Evolutionary conservation across 345 rosid genomes (phyloP), one percentile per base, ranked within the genome.

Genomic region (Camelina neglecta): DNA sequence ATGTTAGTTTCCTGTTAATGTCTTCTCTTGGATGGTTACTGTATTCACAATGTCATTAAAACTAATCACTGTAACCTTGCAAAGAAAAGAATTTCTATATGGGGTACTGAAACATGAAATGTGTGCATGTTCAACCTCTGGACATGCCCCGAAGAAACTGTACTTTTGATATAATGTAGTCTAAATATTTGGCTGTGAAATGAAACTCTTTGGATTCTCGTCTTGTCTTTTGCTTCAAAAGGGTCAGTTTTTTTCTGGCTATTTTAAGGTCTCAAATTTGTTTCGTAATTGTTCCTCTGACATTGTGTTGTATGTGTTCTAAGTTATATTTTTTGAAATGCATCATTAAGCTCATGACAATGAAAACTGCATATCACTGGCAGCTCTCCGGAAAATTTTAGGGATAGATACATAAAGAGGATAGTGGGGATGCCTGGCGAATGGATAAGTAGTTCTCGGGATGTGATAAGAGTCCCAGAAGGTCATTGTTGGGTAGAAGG

Each of bases 401-500:
- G 81, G 84, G 87, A 88, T 84, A 95, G 78, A 84, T 81, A 79
- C 49, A 75, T 90, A 63, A 95, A 95, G 90, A 88, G 99, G 83
- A 90, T 95, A 70, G 86, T 86, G 5, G 98, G 93, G 75, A 71
- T 95, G 75, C 98, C 96, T 12, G 98, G 99, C 2, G 97, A 95
- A 55, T 90, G 94, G 97, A 71, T 90, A 48, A 87, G 85, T 63
- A 82, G 81, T 75, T 77, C 82, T 26, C 71, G 71, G 41, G 93
- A 90, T 79, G 84, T 89, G 73, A 78, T 90, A 44, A 83, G 84
- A 83, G 70, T 95, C 60, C 96, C 96, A 10, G 79, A 85, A 71
- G 98, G 99, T 58, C 97, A 86, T 71, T 95, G 96, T 74, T 95
- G 98, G 98, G 94, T 93, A 15, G 99, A 95, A 85, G 99, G 98